Evolutionary conservation across 352 stramenopile species (phyloP), one percentile per base, ranked within the genome.

Genomic region (Globisporangium nodosum): DNA sequence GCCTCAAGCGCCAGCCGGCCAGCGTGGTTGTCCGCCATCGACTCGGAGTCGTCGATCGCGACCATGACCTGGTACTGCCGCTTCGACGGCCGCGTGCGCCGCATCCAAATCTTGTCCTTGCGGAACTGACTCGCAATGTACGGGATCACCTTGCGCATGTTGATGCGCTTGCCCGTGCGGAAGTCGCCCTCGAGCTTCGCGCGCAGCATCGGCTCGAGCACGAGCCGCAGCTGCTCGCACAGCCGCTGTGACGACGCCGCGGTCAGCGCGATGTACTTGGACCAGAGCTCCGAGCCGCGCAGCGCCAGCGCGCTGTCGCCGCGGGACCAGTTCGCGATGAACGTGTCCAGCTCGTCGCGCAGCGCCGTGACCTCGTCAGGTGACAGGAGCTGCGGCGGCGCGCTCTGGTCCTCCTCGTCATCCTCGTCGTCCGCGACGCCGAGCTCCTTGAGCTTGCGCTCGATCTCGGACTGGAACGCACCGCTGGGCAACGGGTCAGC

Each of bases 71-170:
- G 91, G 73, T 99, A 99, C 65, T 98, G 90, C 31, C 97, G 82
- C 71, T 99, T 99, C 5, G 90, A 97, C 31, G 97, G 97, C 60
- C 99, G 98, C 31, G 97, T 99, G 45, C 98, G 85, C 31, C 97
- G 85, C 55, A 99, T 82, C 97, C 97, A 99, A 66, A 99, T 99
- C 73, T 99, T 99, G 77, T 99, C 98, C 72, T 99, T 99, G 33
- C 97, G 85, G 76, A 99, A 99, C 61, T 98, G 95, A 66, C 87
- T 98, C n/a, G 98, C 97, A 64, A 99, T 99, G 79, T 99, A 99
- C 31, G 96, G 88, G 76, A 99, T 99, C 53, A 99, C 97, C 60
- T 98, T 97, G 60, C 98, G 96, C 97, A 99, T 99, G 70, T 99
- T 99, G 63, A 99, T 99, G 55, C 97, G 82, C 74, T 99, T 99